phyloP scores from a whole-genome alignment of 192 early-diverging fungal species.

The Umbelopsis isabellina region DNA sequence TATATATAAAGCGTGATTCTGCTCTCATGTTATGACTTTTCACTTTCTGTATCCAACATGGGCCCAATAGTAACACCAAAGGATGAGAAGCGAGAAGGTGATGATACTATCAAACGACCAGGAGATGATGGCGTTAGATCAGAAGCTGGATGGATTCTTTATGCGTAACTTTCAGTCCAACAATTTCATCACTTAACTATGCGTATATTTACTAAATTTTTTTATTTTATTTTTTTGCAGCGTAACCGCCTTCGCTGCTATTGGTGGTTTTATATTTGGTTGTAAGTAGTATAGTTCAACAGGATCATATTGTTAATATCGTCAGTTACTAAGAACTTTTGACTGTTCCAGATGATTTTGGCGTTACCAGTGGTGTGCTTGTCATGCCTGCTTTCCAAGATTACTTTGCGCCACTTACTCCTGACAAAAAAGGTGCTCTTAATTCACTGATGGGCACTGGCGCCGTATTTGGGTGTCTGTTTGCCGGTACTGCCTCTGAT shows the following conservation, averaged over 20 bases:
- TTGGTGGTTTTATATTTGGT: conserved; percentile 74
- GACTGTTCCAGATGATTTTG: conserved; percentile 56
- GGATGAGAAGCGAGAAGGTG: conserved; percentile 5
- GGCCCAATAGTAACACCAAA: conserved; percentile 20
- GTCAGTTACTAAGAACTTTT: neutral
- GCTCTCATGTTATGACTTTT: neutral
- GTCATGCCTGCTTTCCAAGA: conserved; percentile 63
- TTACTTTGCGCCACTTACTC: conserved; percentile 48
- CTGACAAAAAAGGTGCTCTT: conserved; percentile 33
- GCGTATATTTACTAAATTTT: too few relatives aligned
- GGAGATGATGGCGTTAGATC: neutral
- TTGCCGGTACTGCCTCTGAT: conserved; percentile 53
- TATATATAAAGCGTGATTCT: too few relatives aligned
- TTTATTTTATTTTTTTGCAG: too few relatives aligned
- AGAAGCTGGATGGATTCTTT: conserved; percentile 26
- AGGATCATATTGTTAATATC: neutral
- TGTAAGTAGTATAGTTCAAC: conserved; percentile 25
- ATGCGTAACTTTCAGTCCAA: conserved; percentile 5
- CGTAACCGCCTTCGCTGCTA: conserved; percentile 55
- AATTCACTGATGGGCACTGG: conserved; percentile 57
- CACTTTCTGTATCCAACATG: conserved; percentile 4
- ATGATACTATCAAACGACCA: conserved; percentile 5
- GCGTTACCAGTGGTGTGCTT: conserved; percentile 70
- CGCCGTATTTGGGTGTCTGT: conserved; percentile 62
- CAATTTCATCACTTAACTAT: too few relatives aligned